Evolutionary conservation across 805 yeast genomes (phyloP), one percentile per base, ranked within the genome.

Genomic region (Metschnikowia continentalis): DNA sequence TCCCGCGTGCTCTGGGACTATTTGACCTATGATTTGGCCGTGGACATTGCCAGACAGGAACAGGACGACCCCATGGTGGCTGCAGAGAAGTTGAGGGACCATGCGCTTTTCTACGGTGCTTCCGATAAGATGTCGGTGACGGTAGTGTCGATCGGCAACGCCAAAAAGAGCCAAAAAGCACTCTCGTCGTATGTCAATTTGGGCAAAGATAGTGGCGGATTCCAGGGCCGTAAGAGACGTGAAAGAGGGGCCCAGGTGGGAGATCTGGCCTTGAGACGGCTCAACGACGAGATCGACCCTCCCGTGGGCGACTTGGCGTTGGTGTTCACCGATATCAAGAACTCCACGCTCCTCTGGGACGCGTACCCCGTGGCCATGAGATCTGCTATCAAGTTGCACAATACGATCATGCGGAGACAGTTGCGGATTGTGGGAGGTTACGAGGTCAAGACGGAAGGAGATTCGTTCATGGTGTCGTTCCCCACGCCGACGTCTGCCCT

Each of bases 361-460:
- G 75, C 88, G 6, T 86, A 83, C 62, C 96, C 97, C 2, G 81
- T 82, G 47, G 96, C 97, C 0, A 94, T 94, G 99, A 77, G 97
- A 66, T 85, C 96, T 2, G 98, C 99, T 0, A 94, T 94, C 63
- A 90, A 90, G 69, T 86, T 89, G 3, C 99, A 94, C 68, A 94
- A 94, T 64, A 81, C 88, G 20, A 81, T 94, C 32, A 94, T 94
- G 99, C 82, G 99, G 63, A 80, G 98, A 46, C 95, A 90, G 58
- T 71, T 94, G 55, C 80, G 97, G 59, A 84, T 91, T 44, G 89
- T 88, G 63, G 97, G 98, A 35, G 99, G 99, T 2, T 94, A 94
- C 65, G 99, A 94, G 67, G 99, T 94, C 26, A 94, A 94, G 66
- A 94, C 97, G 1, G 99, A 94, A 81, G 99, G 99, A 64, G 99